These are phyloP conservation scores for Vicia villosa DNA, from an alignment of 306 rosid species.

Conservation along the genomic window DNA sequence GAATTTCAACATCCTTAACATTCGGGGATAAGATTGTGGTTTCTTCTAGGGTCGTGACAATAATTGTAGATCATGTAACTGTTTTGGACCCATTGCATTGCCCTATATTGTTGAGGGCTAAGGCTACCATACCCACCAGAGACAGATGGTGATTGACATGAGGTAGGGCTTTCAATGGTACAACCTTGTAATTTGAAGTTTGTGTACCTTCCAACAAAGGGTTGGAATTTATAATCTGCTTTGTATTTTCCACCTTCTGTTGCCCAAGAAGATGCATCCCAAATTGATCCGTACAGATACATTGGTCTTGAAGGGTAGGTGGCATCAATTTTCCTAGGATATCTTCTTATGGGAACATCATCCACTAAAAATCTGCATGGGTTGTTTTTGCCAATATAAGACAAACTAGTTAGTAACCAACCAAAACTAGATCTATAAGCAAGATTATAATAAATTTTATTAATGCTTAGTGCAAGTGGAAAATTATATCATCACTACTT, in stretches of 20 bases:
- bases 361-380: slow-evolving; percentile 78
- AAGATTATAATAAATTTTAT: slow-evolving; percentile 4
- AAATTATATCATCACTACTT: not conserved
- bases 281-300: slow-evolving; percentile 88
- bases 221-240: slow-evolving; percentile 83
- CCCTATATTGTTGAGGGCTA: slow-evolving; percentile 52
- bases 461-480: not conserved
- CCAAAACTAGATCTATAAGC: slow-evolving; percentile 19
- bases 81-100: slow-evolving; percentile 80
- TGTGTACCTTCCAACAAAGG: slow-evolving; percentile 67
- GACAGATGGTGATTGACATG: slow-evolving; percentile 57
- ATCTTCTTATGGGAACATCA: slow-evolving; percentile 84
- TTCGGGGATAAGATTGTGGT: slow-evolving; percentile 73
- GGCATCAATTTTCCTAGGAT: slow-evolving; percentile 65
- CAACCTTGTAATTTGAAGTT: slow-evolving; percentile 69
- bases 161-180: slow-evolving; percentile 36
- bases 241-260: slow-evolving; percentile 94
- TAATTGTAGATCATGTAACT: slow-evolving; percentile 77
- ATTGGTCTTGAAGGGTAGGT: slow-evolving; percentile 82
- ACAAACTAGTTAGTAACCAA: slow-evolving; percentile 26
- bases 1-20: slow-evolving; percentile 40
- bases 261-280: slow-evolving; percentile 99
- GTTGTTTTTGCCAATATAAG: slow-evolving; percentile 16
- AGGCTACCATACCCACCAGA: slow-evolving; percentile 51
- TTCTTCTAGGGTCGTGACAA: slow-evolving; percentile 79